Percentiles rank a stretch among this genome's conserved stretches.
These are phyloP conservation scores for Ceratocystis lukuohia DNA, from an alignment of 2,329 filamentous ascomycete genomes.

Conservation along the genomic window DNA sequence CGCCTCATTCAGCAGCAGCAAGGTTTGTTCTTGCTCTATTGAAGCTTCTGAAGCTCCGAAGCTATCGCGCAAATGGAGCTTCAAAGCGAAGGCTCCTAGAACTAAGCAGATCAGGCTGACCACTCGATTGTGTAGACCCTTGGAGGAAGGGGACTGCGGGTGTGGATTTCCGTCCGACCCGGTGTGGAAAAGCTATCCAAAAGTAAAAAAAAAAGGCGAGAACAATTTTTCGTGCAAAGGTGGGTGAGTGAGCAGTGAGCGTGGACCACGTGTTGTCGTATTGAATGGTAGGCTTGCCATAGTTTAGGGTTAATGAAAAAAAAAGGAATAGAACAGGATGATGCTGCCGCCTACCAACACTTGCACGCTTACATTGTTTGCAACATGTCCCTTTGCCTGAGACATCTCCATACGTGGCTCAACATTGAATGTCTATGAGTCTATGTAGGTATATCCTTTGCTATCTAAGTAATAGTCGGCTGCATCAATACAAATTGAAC, in stretches of 20 bases:
- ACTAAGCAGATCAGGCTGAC: slow-evolving; percentile 5
- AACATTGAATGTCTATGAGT: neutral
- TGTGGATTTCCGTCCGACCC: slow-evolving; percentile 21
- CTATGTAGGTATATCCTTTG: neutral
- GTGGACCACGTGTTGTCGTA: neutral
- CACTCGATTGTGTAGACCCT: neutral
- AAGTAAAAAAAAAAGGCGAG: neutral
- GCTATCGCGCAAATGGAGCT: slow-evolving; percentile 2
- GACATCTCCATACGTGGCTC: too few species aligned
- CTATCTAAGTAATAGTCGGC: neutral
- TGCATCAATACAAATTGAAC: neutral
- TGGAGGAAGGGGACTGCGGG: neutral
- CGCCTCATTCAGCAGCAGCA: neutral
- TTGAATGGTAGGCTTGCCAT: neutral
- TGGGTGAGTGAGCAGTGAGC: neutral
- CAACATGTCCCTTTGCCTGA: too few species aligned
- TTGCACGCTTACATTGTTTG: neutral
- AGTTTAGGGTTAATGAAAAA: neutral
- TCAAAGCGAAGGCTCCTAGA: neutral
- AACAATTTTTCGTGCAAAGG: neutral
- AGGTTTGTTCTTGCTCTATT: neutral
- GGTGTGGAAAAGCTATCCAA: slow-evolving; percentile 18
- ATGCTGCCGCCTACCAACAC: neutral
- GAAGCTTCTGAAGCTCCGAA: slow-evolving; percentile 11
- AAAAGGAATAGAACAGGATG: neutral